Evolutionary conservation across 345 rosid species (phyloP), one percentile per base, ranked within the genome.

Genomic region (Viola odorata): DNA sequence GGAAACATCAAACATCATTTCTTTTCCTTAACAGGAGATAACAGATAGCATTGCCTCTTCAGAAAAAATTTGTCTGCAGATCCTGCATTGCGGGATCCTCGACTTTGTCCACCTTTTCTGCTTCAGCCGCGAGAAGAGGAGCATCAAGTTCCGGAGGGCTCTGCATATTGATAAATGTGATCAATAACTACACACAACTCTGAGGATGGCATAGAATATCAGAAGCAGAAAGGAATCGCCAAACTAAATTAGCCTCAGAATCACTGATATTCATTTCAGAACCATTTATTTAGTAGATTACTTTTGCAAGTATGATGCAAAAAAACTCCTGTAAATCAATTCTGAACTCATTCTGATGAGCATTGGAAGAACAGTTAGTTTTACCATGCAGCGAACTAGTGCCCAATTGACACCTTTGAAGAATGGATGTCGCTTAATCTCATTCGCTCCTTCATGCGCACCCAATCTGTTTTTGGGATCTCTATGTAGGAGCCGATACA

Each of bases 341-440:
- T 23, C 32, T 23, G 32, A 23, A 23, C 32, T 23, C 32, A 23
- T 23, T 23, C 32, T 23, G 32, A 23, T 23, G 2, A 23, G 32
- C 32, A 44, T 44, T 44, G 12, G 55, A 5, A 23, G 17, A 4
- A 37, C 40, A 41, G 63, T 8, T 37, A 45, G 42, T 59, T 9
- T 77, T 85, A 92, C 98, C 87, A 65, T 77, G 87, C 91, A 84
- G 36, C 98, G 96, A 58, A 92, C 81, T 9, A 92, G 70, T 66
- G 98, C 94, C 96, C 96, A 92, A 48, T 85, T 87, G 69, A 83
- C 53, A 37, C 88, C 91, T 40, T 75, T 86, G 78, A 89, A 92
- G 79, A 83, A 89, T 7, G 89, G 76, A 69, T 92, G 98, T n/a
- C 75, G 62, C 78, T 92, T 92, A 40, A 92, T 70, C 61, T 87